Base-by-base conservation (phyloP, 352 stramenopile species). In the Pythium apleroticum region DNA sequence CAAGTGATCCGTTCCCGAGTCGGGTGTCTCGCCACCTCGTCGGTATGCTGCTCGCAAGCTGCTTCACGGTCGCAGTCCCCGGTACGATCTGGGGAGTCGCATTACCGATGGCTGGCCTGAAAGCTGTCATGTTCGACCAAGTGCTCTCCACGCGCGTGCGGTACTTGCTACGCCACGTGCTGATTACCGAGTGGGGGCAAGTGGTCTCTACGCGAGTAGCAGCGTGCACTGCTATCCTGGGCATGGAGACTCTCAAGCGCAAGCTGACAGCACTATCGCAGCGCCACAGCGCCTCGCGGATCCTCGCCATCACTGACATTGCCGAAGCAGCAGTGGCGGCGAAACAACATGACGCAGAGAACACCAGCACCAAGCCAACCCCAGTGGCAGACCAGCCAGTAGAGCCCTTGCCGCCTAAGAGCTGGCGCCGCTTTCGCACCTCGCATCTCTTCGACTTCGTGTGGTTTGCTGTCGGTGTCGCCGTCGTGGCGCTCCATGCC, bases 1-100 rank as follows among this genome's bases (percentile, higher is more conserved):
- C 28, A 0, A 15, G 14, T 5, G 53, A 68, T 35, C 31, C 31
- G 15, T n/a, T 58, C 7, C 25, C 25, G 2, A 24, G 43, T 14
- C 62, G 54, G 2, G 31, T 68, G 6, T 20, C 37, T 25, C 54
- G 53, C 10, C 62, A 59, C 53, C 28, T 63, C 4, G 24, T 53
- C 17, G 31, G 33, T 20, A 46, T 68, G 31, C 9, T 57, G 28
- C 46, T 68, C 17, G 53, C 53, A 33, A 54, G 10, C 12, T 30
- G 43, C 17, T 62, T 63, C 45, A 63, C 41, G 3, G 41, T 68
- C 25, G 31, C 45, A n/a, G 46, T 68, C 19, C 62, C 62, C 0
- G 14, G 9, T 14, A 22, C 53, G 31, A 58, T 62, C 15, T 68
- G 46, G 53, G 24, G 12, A 17, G 62, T 52, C 25, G 33, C 57